Evolutionary conservation across 257 asterid genomes (phyloP), one percentile per base, ranked within the genome.

Genomic region (Capsicum chinense): DNA sequence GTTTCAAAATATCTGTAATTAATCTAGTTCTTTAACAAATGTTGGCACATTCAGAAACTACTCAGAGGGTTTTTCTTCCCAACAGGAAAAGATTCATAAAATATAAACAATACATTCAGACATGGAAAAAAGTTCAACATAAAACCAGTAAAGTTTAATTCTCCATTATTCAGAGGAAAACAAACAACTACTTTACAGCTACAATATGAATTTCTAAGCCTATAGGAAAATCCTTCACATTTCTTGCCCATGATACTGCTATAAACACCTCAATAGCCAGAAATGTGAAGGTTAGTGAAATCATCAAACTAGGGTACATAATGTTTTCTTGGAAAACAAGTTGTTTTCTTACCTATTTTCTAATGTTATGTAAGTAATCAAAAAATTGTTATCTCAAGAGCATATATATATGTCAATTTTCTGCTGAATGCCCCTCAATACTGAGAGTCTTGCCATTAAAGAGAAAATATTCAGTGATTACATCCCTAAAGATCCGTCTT

Each of bases 31-130:
- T 74, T 48, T 50, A 17, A 74, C 44, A 74, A 50, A 21, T 48
- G 44, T 12, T 74, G 60, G 44, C 80, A 74, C 42, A 74, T 21
- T 74, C 19, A 74, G 44, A 74, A 47, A 67, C 80, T 19, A 74
- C 59, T 69, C 12, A 42, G 42, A 44, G 5, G 16, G 11, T 69
- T 42, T 42, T 69, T 69, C 79, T 16, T 69, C 33, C 56, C 33
- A 42, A 69, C 33, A 69, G 56, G 8, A 52, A 21, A 50, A 50
- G 59, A 50, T 50, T 74, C 80, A 74, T 59, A 50, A 74, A 3
- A 21, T 48, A 74, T 50, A 73, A 48, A 48, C 60, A 74, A 50
- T 74, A 21, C 11, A 74, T 48, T 74, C 42, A 48, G 44, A 19
- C 44, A 19, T 74, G 35, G 35, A 47, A 19, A 26, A 26, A 74